A percentile compares a stretch with the other conserved stretches of the same genome.
phyloP scores from a whole-genome alignment of 1,284 basidiomycete species.

The Dichomitus squalens region DNA sequence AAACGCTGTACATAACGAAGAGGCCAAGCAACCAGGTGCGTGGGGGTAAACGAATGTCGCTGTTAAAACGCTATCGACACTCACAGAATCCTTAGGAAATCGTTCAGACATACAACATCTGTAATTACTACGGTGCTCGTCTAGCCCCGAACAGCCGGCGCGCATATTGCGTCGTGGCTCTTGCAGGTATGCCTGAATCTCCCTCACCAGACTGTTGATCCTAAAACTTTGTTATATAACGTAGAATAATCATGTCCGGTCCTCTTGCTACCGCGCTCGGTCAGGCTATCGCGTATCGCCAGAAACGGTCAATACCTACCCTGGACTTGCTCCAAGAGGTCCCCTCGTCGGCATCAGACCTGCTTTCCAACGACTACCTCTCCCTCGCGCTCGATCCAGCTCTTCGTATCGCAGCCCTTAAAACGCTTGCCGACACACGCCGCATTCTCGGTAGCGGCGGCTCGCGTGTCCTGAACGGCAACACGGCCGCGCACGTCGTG shows the following conservation, averaged over 20 bases:
- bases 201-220: too few relatives aligned
- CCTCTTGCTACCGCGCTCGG: background rate
- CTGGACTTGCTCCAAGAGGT: background rate
- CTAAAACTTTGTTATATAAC: too few relatives aligned
- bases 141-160: too few relatives aligned
- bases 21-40: too few relatives aligned
- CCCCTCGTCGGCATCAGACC: conserved; percentile 46
- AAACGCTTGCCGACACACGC: conserved; percentile 48
- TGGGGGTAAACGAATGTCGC: too few relatives aligned
- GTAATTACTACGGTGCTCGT: too few relatives aligned
- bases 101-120: too few relatives aligned
- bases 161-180: too few relatives aligned
- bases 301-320: background rate
- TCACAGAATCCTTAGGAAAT: too few relatives aligned
- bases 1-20: too few relatives aligned
- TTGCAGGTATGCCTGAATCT: too few relatives aligned
- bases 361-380: conserved; percentile 91
- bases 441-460: conserved; percentile 83
- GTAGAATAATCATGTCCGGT: background rate
- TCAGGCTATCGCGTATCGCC: background rate
- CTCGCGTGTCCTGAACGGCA: conserved; percentile 77
- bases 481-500: conserved; percentile 60
- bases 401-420: conserved; percentile 58
- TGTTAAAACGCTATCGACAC: too few relatives aligned
- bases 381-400: conserved; percentile 68